Evolutionary conservation across 805 yeast genomes (phyloP), one percentile per base, ranked within the genome.

Genomic region (Candida boleticola): DNA sequence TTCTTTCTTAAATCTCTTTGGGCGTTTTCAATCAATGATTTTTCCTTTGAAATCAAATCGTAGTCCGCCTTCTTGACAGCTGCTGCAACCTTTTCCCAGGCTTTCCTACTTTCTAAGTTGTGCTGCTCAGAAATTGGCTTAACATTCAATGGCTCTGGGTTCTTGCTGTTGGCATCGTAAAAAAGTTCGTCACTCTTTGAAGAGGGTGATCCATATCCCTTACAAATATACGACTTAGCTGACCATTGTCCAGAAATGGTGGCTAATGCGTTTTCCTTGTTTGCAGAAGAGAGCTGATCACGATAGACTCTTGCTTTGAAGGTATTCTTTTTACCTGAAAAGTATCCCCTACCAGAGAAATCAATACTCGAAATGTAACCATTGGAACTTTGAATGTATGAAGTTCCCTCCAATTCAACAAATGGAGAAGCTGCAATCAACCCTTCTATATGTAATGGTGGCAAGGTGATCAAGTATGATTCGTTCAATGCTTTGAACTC

Each of bases 161-260:
- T 61, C 26, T 66, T 60, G 33, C 64, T 65, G 31, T 60, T 57
- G 3, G 89, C 85, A 60, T 85, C 87, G 57, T 82, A 83, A 57
- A 86, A 86, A 26, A 80, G 52, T 30, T 68, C 74, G 40, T 68
- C 75, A 17, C 71, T 64, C 37, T 74, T 71, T 29, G 73, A 57
- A 3, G 74, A 44, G 16, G 72, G 71, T 7, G 79, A 61, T 20
- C 67, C 58, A 5, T 71, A 54, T 45, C 89, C 90, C 58, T 77
- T 75, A 48, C 66, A 69, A 49, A 87, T 81, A 53, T 70, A 74
- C 14, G 92, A 84, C 49, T 70, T 68, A 25, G 84, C 92, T 13
- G 93, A 82, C 99, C 98, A 93, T 70, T 89, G 97, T 36, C 99
- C 99, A 36, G 72, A 55, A 46, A 93, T 82, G 13, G 95, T 85